A percentile compares a stretch with the other conserved stretches of the same genome.
Evolutionary conservation across 1,284 basidiomycete species (phyloP).

Genomic region (Singerocomus rubriflavus): DNA sequence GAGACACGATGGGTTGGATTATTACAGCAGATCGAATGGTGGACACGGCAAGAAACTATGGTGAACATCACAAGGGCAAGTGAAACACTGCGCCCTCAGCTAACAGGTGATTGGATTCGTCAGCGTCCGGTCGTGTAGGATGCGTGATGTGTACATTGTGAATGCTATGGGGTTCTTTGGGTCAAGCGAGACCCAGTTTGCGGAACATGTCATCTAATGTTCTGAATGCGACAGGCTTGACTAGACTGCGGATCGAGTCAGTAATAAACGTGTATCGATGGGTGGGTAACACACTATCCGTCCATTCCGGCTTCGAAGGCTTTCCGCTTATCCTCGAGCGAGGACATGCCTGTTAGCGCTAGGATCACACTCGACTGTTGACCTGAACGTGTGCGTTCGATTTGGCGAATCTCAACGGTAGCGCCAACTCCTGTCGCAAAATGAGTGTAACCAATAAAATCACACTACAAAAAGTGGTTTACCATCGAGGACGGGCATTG

Average conservation of each 20-base stretch:
- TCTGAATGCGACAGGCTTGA: conserved; percentile 90
- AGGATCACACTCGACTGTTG: conserved; percentile 64
- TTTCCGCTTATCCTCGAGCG: conserved; percentile 85
- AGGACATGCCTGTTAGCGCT: conserved; percentile 91
- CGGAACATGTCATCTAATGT: conserved; percentile 85
- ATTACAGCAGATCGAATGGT: conserved; percentile 14
- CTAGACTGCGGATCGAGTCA: conserved; percentile 51
- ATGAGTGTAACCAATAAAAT: not conserved
- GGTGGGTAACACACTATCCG: conserved; percentile 73
- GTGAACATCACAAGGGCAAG: not conserved
- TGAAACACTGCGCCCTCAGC: conserved; percentile 2
- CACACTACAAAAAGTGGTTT: conserved; percentile 2
- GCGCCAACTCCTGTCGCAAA: conserved; percentile 66
- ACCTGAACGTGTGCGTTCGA: conserved; percentile 58
- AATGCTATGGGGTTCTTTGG: conserved; percentile 8
- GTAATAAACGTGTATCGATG: not conserved
- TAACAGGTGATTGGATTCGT: conserved; percentile 7
- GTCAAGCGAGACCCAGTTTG: conserved; percentile 63
- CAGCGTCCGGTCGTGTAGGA: conserved; percentile 17
- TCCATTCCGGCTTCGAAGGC: conserved; percentile 94
- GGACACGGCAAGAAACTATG: conserved; percentile 5
- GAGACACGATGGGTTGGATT: conserved; percentile 2
- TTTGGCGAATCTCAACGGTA: conserved; percentile 76
- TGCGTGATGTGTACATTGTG: conserved; percentile 12
- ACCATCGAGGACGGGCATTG: conserved; percentile 92